A percentile compares a stretch with the other conserved stretches of the same genome.
Evolutionary conservation across 2,329 filamentous ascomycete species (phyloP).

Genomic region (Hymenoscyphus infarciens): DNA sequence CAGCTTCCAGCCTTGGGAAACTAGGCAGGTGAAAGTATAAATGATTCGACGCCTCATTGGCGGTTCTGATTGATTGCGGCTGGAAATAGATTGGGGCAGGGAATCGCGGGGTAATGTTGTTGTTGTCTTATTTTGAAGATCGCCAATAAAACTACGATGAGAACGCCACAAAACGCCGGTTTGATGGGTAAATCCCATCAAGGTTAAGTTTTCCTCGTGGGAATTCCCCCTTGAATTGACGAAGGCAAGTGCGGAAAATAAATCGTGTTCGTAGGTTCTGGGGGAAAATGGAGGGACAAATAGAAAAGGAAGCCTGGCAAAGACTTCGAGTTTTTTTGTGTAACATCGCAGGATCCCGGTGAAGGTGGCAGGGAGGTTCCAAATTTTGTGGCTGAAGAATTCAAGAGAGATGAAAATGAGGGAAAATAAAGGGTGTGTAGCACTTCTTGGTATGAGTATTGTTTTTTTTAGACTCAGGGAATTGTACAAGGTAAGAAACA

Average conservation of each 20-base stretch:
- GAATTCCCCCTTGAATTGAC: not conserved
- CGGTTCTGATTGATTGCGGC: not conserved
- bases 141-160: not conserved
- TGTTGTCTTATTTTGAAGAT: not conserved
- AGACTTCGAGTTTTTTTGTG: too few relatives aligned
- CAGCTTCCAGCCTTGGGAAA: not conserved
- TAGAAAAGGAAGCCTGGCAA: too few relatives aligned
- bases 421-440: too few relatives aligned
- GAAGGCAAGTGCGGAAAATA: not conserved
- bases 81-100: not conserved
- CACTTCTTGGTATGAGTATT: too few relatives aligned
- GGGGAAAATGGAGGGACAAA: too few relatives aligned
- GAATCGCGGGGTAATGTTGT: not conserved
- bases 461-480: too few relatives aligned
- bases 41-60: not conserved
- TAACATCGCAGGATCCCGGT: too few relatives aligned
- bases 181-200: not conserved
- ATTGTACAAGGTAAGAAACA: too few relatives aligned
- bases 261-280: too few relatives aligned
- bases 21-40: not conserved
- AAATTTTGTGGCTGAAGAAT: too few relatives aligned
- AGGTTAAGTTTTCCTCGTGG: not conserved
- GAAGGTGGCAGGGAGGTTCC: too few relatives aligned
- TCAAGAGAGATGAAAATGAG: too few relatives aligned
- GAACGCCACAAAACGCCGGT: not conserved